Evolutionary conservation across 2,329 filamentous ascomycete genomes (phyloP).

Genomic region (Neonectria coccinea): DNA sequence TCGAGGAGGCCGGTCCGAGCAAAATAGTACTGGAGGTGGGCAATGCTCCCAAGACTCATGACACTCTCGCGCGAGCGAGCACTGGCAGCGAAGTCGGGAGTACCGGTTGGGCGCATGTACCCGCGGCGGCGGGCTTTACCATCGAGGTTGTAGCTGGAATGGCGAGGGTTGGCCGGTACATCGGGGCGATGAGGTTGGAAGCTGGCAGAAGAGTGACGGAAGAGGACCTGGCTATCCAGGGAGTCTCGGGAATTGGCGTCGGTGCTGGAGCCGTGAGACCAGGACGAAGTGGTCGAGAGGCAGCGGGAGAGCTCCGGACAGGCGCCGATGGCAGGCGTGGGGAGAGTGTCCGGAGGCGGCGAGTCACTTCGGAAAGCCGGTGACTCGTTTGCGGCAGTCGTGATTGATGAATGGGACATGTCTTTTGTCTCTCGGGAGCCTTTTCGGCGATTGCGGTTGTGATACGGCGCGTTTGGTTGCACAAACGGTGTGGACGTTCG

Average conservation of each 20-base stretch:
- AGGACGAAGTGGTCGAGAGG: slow-evolving; percentile 71
- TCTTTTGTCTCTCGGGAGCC: slow-evolving; percentile 16
- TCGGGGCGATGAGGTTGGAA: slow-evolving; percentile 61
- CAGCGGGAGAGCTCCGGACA: slow-evolving; percentile 71
- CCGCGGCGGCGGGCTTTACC: slow-evolving; percentile 72
- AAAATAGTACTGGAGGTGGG: slow-evolving; percentile 98
- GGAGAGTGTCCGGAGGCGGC: slow-evolving; percentile 73
- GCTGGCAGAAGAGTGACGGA: slow-evolving; percentile 74
- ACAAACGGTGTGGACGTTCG: not conserved
- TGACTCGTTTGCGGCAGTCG: slow-evolving; percentile 51
- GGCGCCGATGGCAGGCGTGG: slow-evolving; percentile 71
- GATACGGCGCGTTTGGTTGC: not conserved
- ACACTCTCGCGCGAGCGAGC: slow-evolving; percentile 93
- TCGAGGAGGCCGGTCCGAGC: slow-evolving; percentile 93
- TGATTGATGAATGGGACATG: slow-evolving; percentile 37
- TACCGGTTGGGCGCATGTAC: slow-evolving; percentile 88
- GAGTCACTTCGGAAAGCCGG: slow-evolving; percentile 63
- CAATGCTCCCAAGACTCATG: slow-evolving; percentile 95
- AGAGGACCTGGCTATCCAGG: slow-evolving; percentile 65
- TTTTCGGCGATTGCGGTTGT: not conserved
- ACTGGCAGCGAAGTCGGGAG: slow-evolving; percentile 84
- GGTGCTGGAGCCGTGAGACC: slow-evolving; percentile 67
- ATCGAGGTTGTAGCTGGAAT: slow-evolving; percentile 60
- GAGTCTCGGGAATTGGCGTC: slow-evolving; percentile 65
- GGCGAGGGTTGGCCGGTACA: slow-evolving; percentile 53